Evolutionary conservation across 345 rosid species (phyloP), one percentile per base, ranked within the genome.

Genomic region (Dipteronia sinensis): DNA sequence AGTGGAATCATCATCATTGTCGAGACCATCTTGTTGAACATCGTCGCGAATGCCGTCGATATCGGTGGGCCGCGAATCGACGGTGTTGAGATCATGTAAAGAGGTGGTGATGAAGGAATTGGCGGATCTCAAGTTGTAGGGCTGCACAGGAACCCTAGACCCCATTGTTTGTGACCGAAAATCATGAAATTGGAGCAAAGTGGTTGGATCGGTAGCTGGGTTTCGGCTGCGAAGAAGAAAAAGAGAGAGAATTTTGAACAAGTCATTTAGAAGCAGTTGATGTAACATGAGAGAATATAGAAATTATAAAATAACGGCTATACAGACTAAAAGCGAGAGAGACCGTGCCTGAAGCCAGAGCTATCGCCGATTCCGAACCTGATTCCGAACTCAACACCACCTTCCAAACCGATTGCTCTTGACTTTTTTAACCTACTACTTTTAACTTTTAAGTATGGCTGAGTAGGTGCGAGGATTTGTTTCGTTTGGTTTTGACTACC

Each of bases 71-170:
- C 85, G 88, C 29, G 88, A 85, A 72, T 89, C 97, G 58, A 88
- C 93, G 67, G 97, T 80, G 85, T 93, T 93, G 84, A 95, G 98
- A 76, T 95, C 97, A 76, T 95, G 93, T 11, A 91, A 88, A 64
- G 97, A 91, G 76, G 67, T 75, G 10, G 80, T 79, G 71, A 89
- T 87, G 82, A 86, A 95, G 38, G 98, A 90, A 86, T 80, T 89
- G 56, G 65, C 84, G 27, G 95, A 84, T 83, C 89, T 83, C 85
- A 93, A 78, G 82, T 87, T 86, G 87, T 91, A 95, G 67, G 88
- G 94, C 69, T 88, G 94, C 7, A 86, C 85, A 12, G 91, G 92
- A 87, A 89, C 92, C 92, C 97, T 91, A 83, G 88, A 83, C 64
- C 85, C 97, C 98, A 94, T 94, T 68, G 72, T 74, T 15, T 78